Conservation (phyloP, 2,329 filamentous ascomycete genomes). For the Fusarium nygamai region DNA sequence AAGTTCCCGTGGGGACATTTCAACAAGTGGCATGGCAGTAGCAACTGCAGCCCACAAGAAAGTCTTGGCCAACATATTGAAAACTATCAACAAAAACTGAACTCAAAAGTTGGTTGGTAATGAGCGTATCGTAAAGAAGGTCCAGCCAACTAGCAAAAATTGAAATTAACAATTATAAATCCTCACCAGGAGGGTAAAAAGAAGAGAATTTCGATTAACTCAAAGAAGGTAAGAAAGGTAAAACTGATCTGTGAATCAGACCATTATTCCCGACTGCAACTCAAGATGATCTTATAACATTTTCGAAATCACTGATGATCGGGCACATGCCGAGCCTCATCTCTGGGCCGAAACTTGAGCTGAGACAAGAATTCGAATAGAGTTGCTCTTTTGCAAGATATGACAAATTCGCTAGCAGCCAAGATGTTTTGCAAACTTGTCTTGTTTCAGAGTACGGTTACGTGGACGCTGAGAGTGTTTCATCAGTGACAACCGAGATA, state of each 20-base stretch:
- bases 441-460: conserved; percentile 10
- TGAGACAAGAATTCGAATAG: neutral
- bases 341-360: neutral
- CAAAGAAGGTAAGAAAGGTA: neutral
- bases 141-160: neutral
- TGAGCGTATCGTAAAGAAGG: neutral
- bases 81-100: neutral
- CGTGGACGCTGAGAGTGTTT: neutral
- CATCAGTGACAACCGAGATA: neutral
- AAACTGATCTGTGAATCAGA: neutral
- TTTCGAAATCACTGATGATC: neutral
- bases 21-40: conserved; percentile 19
- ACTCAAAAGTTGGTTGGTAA: neutral
- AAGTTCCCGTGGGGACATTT: conserved; percentile 9
- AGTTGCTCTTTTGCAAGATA: neutral
- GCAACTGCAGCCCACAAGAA: neutral
- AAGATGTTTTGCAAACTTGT: conserved; percentile 5
- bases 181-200: conserved; percentile 21
- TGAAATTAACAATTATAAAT: neutral
- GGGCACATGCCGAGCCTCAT: neutral
- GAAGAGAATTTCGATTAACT: neutral
- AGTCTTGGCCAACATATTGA: conserved; percentile 3
- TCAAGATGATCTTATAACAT: conserved; percentile 1
- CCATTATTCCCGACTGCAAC: neutral
- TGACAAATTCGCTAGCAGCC: neutral